Conservation (phyloP, 352 stramenopile genomes). For the Globisporangium barbulae region DNA sequence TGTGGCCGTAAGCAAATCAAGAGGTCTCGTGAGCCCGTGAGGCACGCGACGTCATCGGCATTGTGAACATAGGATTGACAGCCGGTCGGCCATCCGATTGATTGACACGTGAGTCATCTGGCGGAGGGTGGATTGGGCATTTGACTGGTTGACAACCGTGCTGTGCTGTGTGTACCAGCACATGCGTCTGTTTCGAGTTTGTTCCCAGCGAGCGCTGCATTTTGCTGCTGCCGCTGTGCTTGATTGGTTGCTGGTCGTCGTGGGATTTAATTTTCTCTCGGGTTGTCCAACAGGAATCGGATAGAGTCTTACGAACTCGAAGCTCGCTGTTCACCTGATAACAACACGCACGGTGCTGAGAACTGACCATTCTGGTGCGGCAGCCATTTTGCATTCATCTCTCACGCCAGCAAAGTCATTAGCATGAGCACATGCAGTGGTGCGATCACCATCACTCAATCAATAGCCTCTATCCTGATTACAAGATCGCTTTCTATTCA, state of each 20-base stretch:
- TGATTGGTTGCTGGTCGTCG: too few species aligned
- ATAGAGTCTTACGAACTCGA: not conserved
- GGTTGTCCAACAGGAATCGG: too few species aligned
- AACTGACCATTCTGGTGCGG: not conserved
- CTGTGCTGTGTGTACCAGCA: not conserved
- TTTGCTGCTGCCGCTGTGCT: too few species aligned
- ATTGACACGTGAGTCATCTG: not conserved
- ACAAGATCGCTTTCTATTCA: constrained; percentile 11
- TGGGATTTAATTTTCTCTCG: too few species aligned
- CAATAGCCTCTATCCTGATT: not conserved
- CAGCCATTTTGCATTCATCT: constrained; percentile 1
- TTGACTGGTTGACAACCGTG: not conserved
- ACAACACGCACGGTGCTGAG: not conserved
- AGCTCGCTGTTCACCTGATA: constrained; percentile 4
- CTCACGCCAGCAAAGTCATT: not conserved
- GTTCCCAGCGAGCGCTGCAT: too few species aligned
- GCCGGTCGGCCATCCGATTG: not conserved
- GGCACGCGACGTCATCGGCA: constrained; percentile 3
- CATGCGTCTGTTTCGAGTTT: not conserved
- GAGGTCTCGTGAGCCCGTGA: not conserved
- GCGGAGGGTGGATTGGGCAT: not conserved
- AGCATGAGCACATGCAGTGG: not conserved
- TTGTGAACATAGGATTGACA: not conserved
- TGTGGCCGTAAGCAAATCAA: not conserved
- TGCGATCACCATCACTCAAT: not conserved